Evolutionary conservation across 441 rosid genomes (phyloP).

Genomic region (Metrosideros polymorpha): DNA sequence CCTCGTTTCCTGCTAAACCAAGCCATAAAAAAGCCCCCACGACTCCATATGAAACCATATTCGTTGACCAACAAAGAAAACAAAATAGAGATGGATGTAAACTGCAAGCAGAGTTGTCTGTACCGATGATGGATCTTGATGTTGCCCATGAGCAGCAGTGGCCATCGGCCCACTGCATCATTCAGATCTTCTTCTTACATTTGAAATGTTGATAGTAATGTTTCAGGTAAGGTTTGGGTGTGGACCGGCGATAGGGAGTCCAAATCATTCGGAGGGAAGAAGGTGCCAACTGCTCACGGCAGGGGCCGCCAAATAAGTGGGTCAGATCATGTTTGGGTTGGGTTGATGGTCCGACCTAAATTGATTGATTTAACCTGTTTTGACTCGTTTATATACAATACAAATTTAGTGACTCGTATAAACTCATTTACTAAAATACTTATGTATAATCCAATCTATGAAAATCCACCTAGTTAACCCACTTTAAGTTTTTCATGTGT

Average conservation of each 20-base stretch:
- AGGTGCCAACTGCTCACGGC: accelerated
- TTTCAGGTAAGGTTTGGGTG: not conserved
- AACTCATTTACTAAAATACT: too few species aligned
- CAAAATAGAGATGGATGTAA: not conserved
- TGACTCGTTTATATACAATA: too few species aligned
- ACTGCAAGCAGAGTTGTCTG: not conserved
- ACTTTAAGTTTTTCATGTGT: too few species aligned
- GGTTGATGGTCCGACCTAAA: too few species aligned
- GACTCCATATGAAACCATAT: not conserved
- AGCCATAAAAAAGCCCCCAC: not conserved
- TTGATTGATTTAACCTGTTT: too few species aligned
- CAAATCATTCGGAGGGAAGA: not conserved
- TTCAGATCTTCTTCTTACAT: not conserved
- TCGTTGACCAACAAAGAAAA: not conserved
- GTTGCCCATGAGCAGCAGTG: not conserved
- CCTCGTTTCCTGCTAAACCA: not conserved
- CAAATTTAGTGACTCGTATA: too few species aligned
- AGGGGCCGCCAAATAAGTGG: not conserved
- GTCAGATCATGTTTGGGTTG: too few species aligned
- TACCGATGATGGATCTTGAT: not conserved
- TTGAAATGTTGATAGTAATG: not conserved
- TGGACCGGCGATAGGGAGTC: not conserved
- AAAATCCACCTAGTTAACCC: too few species aligned
- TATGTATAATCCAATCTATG: too few species aligned
- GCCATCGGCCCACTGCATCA: not conserved